Evolutionary conservation across 495 filamentous ascomycete species (phyloP).

Genomic region (Penicillium longicatenatum): DNA sequence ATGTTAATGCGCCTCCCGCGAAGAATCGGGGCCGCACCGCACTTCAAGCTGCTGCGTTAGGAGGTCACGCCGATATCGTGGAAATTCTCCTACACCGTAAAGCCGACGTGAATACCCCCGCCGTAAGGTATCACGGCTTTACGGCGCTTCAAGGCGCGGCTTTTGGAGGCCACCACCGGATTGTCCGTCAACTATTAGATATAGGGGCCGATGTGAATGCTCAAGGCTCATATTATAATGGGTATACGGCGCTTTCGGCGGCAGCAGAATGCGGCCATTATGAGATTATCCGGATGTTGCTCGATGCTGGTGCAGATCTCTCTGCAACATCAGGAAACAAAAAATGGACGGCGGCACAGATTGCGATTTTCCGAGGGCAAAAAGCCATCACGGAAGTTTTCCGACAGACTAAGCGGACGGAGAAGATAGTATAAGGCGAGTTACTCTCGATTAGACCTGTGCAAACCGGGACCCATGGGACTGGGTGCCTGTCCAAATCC

Average conservation of each 20-base stretch:
- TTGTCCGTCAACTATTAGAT: conserved; percentile 6
- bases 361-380: conserved; percentile 10
- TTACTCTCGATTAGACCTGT: no score
- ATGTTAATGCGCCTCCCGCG: conserved; percentile 29
- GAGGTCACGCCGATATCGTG: conserved; percentile 8
- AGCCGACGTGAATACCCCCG: conserved; percentile 4
- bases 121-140: conserved; percentile 9
- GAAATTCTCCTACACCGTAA: conserved; percentile 3
- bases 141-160: conserved; percentile 13
- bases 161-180: conserved; percentile 2
- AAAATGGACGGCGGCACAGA: conserved; percentile 9
- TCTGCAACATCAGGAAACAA: conserved; percentile 9
- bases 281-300: conserved; percentile 12
- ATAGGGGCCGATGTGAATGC: conserved; percentile 13
- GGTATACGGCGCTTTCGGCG: conserved; percentile 14
- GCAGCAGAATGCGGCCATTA: conserved; percentile 14
- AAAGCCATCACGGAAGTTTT: conserved; percentile 1
- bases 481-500: no score
- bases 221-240: conserved; percentile 7
- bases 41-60: conserved; percentile 24
- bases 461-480: no score
- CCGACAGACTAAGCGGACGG: not conserved
- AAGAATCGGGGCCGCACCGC: conserved; percentile 21
- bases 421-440: no score
- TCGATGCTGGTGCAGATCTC: conserved; percentile 11